Percentiles rank a stretch among this genome's conserved stretches.
Conservation (phyloP, 306 rosid genomes). For the Vigna hirtella region DNA sequence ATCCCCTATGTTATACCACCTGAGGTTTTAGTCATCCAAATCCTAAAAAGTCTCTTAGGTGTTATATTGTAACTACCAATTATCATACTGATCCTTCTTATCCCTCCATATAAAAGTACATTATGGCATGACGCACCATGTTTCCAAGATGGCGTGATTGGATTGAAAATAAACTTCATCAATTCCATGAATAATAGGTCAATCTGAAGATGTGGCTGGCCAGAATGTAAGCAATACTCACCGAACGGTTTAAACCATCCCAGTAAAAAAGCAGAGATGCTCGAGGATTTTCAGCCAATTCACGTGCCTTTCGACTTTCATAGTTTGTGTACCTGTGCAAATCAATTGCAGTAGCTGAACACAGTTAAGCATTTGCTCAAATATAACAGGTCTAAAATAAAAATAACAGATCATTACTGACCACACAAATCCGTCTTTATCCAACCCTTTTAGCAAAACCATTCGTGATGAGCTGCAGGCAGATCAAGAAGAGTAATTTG, state of each 20-base stretch:
- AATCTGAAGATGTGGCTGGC: conserved; percentile 39
- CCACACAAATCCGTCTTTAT: conserved; percentile 94
- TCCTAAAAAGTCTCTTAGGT: background rate
- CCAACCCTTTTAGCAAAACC: conserved; percentile 90
- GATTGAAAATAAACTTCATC: conserved; percentile 33
- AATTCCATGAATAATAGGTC: conserved; percentile 32
- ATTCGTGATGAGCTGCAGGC: conserved; percentile 85
- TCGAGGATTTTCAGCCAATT: conserved; percentile 80
- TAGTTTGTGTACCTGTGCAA: conserved; percentile 89
- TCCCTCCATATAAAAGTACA: conserved; percentile 35
- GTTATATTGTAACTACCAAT: background rate
- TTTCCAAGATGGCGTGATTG: conserved; percentile 26
- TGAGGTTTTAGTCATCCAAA: conserved; percentile 25
- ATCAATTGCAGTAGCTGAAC: conserved; percentile 40
- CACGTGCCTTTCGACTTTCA: conserved; percentile 82
- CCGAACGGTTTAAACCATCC: conserved; percentile 92
- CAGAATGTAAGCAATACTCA: conserved; percentile 41
- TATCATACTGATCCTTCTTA: conserved; percentile 25
- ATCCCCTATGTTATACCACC: conserved; percentile 35
- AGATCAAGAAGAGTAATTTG: conserved; percentile 47
- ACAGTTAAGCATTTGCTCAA: conserved; percentile 36
- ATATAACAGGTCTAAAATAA: conserved; percentile 33
- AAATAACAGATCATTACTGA: conserved; percentile 51
- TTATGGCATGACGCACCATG: conserved; percentile 21
- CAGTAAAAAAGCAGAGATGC: conserved; percentile 93